These are phyloP conservation scores for Digitaria exilis DNA, from an alignment of 202 grass and related monocot species.

Conservation along the genomic window DNA sequence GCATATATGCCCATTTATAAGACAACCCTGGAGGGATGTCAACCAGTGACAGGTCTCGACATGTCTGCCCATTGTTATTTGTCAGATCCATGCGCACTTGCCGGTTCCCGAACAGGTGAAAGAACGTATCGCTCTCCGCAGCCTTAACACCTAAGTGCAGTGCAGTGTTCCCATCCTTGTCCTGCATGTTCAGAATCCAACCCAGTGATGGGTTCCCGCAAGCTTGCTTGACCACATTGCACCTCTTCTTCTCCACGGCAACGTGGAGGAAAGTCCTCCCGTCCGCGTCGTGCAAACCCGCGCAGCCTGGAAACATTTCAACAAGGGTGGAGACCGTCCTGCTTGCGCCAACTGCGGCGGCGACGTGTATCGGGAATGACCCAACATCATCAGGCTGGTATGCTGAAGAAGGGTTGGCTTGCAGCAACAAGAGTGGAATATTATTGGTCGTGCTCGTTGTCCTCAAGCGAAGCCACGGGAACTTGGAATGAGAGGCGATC, in stretches of 20 bases:
- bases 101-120: not conserved
- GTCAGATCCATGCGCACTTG: not conserved
- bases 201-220: not conserved
- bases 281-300: not conserved
- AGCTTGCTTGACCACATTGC: not conserved
- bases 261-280: slow-evolving; percentile 27
- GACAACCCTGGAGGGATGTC: not conserved
- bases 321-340: not conserved
- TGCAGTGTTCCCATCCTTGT: slow-evolving; percentile 28
- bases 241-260: slow-evolving; percentile 12
- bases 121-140: not conserved
- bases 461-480: not conserved
- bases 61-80: not conserved
- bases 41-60: not conserved
- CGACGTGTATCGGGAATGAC: slow-evolving; percentile 47
- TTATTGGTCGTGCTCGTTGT: not conserved
- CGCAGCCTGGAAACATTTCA: not conserved
- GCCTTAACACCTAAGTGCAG: not conserved
- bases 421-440: slow-evolving; percentile 25
- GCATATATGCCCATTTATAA: not conserved
- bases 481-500: not conserved
- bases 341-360: slow-evolving; percentile 11
- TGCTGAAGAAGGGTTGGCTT: not conserved
- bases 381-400: slow-evolving; percentile 33
- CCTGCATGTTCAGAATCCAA: slow-evolving; percentile 18